A percentile compares a stretch with the other conserved stretches of the same genome.
Evolutionary conservation across 441 rosid genomes (phyloP).

Genomic region (Pelargonium cotyledonis): DNA sequence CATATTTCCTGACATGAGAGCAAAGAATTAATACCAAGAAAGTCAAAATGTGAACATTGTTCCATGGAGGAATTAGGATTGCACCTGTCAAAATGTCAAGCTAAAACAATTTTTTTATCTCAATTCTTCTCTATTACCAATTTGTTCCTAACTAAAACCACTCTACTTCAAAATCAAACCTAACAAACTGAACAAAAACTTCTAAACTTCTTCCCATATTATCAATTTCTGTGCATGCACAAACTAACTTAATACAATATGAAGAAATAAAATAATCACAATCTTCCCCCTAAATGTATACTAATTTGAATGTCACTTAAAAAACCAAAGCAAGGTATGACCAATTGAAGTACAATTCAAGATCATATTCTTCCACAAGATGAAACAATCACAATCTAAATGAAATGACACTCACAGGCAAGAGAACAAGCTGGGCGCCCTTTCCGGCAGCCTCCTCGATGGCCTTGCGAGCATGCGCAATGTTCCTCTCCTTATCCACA

Average conservation of each 20-base stretch:
- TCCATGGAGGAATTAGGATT: background rate
- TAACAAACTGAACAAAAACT: background rate
- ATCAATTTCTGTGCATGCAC: background rate
- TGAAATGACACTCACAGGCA: constrained; percentile 52
- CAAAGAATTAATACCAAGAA: constrained; percentile 3
- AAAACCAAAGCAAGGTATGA: background rate
- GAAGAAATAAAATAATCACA: background rate
- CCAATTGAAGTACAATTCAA: background rate
- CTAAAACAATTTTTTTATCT: background rate
- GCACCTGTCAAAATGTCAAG: background rate
- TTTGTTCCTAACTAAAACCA: background rate
- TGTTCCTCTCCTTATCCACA: constrained; percentile 67
- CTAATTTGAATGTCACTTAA: background rate
- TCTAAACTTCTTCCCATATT: background rate
- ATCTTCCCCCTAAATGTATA: background rate
- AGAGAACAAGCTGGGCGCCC: constrained; percentile 74
- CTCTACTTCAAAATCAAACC: background rate
- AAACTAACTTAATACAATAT: background rate
- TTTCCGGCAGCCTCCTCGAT: constrained; percentile 68
- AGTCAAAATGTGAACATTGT: background rate
- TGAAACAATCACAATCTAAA: background rate
- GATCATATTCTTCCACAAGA: background rate
- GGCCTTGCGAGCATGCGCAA: constrained; percentile 55
- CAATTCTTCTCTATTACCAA: background rate
- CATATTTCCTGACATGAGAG: constrained; percentile 62